These are phyloP conservation scores for Candida sp. DNA, from an alignment of 1,139 yeast genomes.

Conservation along the genomic window DNA sequence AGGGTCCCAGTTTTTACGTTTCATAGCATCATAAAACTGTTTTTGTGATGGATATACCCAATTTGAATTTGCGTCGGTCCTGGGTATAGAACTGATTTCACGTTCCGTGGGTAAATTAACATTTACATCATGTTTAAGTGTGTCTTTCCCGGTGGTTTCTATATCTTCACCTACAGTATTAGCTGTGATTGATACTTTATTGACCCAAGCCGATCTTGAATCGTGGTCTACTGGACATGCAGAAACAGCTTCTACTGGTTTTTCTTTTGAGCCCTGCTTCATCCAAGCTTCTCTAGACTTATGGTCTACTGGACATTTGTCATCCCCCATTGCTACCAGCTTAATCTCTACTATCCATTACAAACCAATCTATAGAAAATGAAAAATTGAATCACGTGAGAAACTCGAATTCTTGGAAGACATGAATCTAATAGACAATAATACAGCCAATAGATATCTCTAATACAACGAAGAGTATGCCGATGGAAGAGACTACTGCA, in stretches of 20 bases:
- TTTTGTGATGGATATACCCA: slow-evolving; percentile 97
- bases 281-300: slow-evolving; percentile 15
- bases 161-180: slow-evolving; percentile 31
- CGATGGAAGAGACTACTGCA: too few relatives aligned
- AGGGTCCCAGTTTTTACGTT: slow-evolving; percentile 86
- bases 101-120: slow-evolving; percentile 60
- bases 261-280: slow-evolving; percentile 14
- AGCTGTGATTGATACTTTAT: slow-evolving; percentile 32
- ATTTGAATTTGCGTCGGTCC: slow-evolving; percentile 60
- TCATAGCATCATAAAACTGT: slow-evolving; percentile 94
- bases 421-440: too few relatives aligned
- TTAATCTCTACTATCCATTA: too few relatives aligned
- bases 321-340: slow-evolving; percentile 4
- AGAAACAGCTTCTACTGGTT: slow-evolving; percentile 12
- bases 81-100: slow-evolving; percentile 80
- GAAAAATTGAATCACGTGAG: neutral
- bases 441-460: too few relatives aligned
- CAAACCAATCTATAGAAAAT: too few relatives aligned
- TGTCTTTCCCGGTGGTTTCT: slow-evolving; percentile 14
- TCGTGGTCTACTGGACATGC: slow-evolving; percentile 69
- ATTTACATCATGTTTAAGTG: slow-evolving; percentile 17
- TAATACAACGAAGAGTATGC: too few relatives aligned
- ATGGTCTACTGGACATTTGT: slow-evolving; percentile 23
- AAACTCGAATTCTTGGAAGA: too few relatives aligned
- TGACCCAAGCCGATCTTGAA: slow-evolving; percentile 57